A percentile compares a stretch with the other conserved stretches of the same genome.
Evolutionary conservation across 352 stramenopile species (phyloP).

Genomic region (Globisporangium sylvaticum): DNA sequence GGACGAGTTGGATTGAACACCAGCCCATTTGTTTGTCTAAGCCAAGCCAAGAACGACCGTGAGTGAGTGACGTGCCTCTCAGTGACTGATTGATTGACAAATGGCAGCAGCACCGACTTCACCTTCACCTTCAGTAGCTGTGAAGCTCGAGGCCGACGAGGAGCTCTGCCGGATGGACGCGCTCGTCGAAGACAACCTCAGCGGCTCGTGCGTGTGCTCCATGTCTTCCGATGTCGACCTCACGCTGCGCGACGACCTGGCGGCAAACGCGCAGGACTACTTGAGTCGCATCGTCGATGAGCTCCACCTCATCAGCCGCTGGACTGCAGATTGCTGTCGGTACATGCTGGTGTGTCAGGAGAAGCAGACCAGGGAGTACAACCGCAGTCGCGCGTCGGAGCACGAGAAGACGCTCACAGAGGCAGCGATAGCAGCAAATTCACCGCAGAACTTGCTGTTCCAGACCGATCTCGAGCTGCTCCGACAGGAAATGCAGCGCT

Average conservation of each 20-base stretch:
- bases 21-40: not conserved
- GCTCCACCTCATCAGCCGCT: slow-evolving; percentile 43
- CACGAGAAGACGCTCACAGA: not conserved
- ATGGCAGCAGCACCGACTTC: not conserved
- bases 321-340: slow-evolving; percentile 23
- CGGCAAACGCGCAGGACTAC: slow-evolving; percentile 36
- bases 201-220: slow-evolving; percentile 29
- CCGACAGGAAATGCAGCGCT: slow-evolving; percentile 22
- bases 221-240: slow-evolving; percentile 36
- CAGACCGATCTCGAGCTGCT: slow-evolving; percentile 39
- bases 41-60: not conserved
- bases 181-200: slow-evolving; percentile 1
- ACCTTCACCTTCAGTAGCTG: not conserved
- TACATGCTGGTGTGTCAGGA: slow-evolving; percentile 12
- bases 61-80: not conserved
- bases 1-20: not conserved
- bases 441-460: slow-evolving; percentile 17
- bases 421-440: not conserved
- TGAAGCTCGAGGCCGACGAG: not conserved
- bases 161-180: not conserved
- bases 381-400: not conserved
- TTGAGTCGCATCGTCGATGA: slow-evolving; percentile 52
- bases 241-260: slow-evolving; percentile 25
- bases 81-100: not conserved
- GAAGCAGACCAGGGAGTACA: not conserved